A percentile compares a stretch with the other conserved stretches of the same genome.
phyloP scores from a whole-genome alignment of 768 basidiomycete genomes.

The Serpula lacrymans region DNA sequence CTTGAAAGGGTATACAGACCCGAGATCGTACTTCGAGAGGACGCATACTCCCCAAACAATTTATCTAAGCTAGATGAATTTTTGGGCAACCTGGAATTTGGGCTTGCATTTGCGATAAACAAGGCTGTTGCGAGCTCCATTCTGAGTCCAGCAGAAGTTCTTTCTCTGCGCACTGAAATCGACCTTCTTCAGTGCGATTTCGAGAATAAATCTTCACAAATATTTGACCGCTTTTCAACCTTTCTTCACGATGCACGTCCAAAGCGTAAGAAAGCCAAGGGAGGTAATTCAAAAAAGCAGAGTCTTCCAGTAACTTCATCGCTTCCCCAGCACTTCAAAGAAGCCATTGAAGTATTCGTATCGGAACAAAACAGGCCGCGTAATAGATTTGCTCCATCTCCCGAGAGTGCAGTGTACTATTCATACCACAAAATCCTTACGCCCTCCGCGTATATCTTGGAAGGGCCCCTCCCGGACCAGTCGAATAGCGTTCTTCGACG shows the following conservation, averaged over 20 bases:
- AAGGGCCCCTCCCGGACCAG: constrained; percentile 37
- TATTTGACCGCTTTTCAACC: constrained; percentile 18
- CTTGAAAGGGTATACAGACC: constrained; percentile 7
- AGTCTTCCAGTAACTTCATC: too few relatives aligned
- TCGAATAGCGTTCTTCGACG: constrained; percentile 36
- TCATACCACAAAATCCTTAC: constrained; percentile 38
- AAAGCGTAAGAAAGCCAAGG: neutral
- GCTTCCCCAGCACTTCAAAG: too few relatives aligned
- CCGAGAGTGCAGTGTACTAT: constrained; percentile 20
- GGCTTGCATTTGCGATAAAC: constrained; percentile 36
- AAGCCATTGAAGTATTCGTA: constrained; percentile 15
- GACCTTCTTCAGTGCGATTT: constrained; percentile 13
- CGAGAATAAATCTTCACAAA: constrained; percentile 15
- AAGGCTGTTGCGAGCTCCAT: constrained; percentile 31
- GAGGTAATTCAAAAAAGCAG: too few relatives aligned
- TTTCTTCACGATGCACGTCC: constrained; percentile 15
- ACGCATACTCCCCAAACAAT: constrained; percentile 8
- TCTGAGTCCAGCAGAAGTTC: constrained; percentile 19
- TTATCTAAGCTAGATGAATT: constrained; percentile 15
- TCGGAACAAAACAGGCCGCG: constrained; percentile 22
- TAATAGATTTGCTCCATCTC: constrained; percentile 20
- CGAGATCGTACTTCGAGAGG: constrained; percentile 15
- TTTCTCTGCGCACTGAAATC: constrained; percentile 17
- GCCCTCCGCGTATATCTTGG: constrained; percentile 34
- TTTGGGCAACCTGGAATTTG: constrained; percentile 26